Conservation (phyloP, 805 yeast species). For the Lipomyces starkeyi region DNA sequence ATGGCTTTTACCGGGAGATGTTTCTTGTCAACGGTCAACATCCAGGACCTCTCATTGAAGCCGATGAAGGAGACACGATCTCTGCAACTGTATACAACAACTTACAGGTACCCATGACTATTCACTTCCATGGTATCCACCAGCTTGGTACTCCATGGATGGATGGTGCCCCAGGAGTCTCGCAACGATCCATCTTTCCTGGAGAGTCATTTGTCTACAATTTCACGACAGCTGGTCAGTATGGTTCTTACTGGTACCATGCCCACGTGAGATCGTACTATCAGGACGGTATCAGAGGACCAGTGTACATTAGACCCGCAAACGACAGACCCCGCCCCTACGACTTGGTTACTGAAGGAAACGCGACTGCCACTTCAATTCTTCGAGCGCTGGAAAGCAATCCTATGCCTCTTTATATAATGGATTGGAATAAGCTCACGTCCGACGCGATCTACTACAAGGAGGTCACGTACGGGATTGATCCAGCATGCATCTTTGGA, state of each 20-base stretch:
- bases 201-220: slow-evolving; percentile 52
- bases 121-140: slow-evolving; percentile 63
- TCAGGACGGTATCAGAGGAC: slow-evolving; percentile 71
- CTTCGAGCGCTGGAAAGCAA: slow-evolving; percentile 5
- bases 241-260: slow-evolving; percentile 64
- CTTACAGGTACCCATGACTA: slow-evolving; percentile 48
- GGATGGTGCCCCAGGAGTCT: slow-evolving; percentile 59
- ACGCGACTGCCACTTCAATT: slow-evolving; percentile 1
- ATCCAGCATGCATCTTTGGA: slow-evolving; percentile 17
- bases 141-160: slow-evolving; percentile 55
- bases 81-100: slow-evolving; percentile 51
- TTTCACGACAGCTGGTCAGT: slow-evolving; percentile 51
- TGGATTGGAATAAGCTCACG: slow-evolving; percentile 17
- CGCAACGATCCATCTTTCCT: slow-evolving; percentile 58
- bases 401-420: slow-evolving; percentile 2
- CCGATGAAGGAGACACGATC: slow-evolving; percentile 48
- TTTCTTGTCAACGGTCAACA: slow-evolving; percentile 53
- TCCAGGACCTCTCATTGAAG: slow-evolving; percentile 58
- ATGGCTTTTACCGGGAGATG: slow-evolving; percentile 48
- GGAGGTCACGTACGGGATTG: slow-evolving; percentile 6
- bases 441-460: slow-evolving; percentile 2
- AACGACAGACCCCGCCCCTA: slow-evolving; percentile 14
- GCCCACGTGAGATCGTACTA: slow-evolving; percentile 64
- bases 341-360: slow-evolving; percentile 1
- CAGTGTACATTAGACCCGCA: slow-evolving; percentile 45